Evolutionary conservation across 208 protist genomes (phyloP), one percentile per base, ranked within the genome.

Genomic region (Wallacemonas sp.): DNA sequence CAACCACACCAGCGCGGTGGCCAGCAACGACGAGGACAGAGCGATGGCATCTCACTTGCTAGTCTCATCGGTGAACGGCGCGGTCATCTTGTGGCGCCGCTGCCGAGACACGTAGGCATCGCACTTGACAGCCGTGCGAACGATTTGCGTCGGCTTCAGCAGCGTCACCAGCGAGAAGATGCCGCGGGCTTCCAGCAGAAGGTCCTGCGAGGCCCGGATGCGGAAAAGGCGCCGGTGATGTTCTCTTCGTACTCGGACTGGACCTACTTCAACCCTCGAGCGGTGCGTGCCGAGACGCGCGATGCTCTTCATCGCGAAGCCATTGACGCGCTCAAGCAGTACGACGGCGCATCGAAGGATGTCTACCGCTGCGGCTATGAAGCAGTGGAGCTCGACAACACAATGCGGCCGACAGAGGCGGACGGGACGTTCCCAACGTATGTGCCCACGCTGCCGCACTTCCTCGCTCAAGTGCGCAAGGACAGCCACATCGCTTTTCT

Each of bases 181-280:
- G 72, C 74, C 2, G 69, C 84, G 5, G 79, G 62, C 11, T 86
- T 91, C 55, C 51, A 58, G 6, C 83, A 90, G 70, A 86, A 73
- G 38, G 31, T 86, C 19, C 74, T 90, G 4, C 77, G 67, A 1
- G 58, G 55, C 0, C 31, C 51, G 4, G 9, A 38, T 19, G 65
- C 70, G 46, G 82, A 88, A n/a, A 80, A 82, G 21, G 75, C 80
- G 55, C 74, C 82, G 1, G 75, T 68, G 14, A 46, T 70, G 6
- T 95, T 84, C 65, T 71, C 78, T 8, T 73, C 82, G 53, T 93
- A 86, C 68, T 64, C 86, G 15, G 89, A 92, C 39, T 91, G 76
- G 76, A 77, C 73, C 53, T 95, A 95, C 67, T 89, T 92, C 55
- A 95, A 95, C 62, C 89, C 89, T 21, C 81, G 79, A 22, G 78